Conservation (phyloP, 495 filamentous ascomycete genomes). For the Podospora pseudocomata region DNA sequence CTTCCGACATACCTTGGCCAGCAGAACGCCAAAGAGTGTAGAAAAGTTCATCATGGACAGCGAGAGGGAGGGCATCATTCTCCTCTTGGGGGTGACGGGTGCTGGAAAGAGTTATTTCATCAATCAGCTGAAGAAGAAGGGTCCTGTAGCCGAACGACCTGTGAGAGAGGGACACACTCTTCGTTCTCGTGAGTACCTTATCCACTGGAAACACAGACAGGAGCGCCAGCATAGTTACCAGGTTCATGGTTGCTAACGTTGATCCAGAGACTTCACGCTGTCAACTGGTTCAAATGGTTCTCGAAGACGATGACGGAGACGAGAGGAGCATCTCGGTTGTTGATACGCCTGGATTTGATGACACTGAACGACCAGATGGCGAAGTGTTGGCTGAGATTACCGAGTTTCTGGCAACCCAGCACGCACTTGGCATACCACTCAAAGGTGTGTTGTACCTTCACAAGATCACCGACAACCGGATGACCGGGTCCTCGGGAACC, state of each 20-base stretch:
- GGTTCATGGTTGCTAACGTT: background rate
- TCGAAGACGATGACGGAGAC: slow-evolving; percentile 24
- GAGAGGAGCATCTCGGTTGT: slow-evolving; percentile 19
- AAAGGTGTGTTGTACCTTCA: slow-evolving; percentile 43
- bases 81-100: slow-evolving; percentile 39
- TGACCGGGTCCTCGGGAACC: slow-evolving; percentile 28
- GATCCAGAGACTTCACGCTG: background rate
- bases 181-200: slow-evolving; percentile 22
- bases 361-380: slow-evolving; percentile 31
- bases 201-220: background rate
- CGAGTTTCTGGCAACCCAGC: slow-evolving; percentile 25
- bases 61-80: slow-evolving; percentile 24
- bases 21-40: background rate
- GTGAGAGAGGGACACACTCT: slow-evolving; percentile 22
- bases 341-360: slow-evolving; percentile 43
- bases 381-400: slow-evolving; percentile 38
- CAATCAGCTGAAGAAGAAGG: slow-evolving; percentile 24
- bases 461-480: slow-evolving; percentile 36
- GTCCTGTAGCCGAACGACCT: background rate
- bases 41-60: background rate
- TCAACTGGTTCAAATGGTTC: slow-evolving; percentile 17
- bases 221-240: background rate
- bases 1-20: background rate
- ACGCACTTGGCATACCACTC: slow-evolving; percentile 26
- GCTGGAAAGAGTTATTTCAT: slow-evolving; percentile 41